These are phyloP conservation scores for Hypomontagnella monticulosa DNA, from an alignment of 495 filamentous ascomycete species.

Conservation along the genomic window DNA sequence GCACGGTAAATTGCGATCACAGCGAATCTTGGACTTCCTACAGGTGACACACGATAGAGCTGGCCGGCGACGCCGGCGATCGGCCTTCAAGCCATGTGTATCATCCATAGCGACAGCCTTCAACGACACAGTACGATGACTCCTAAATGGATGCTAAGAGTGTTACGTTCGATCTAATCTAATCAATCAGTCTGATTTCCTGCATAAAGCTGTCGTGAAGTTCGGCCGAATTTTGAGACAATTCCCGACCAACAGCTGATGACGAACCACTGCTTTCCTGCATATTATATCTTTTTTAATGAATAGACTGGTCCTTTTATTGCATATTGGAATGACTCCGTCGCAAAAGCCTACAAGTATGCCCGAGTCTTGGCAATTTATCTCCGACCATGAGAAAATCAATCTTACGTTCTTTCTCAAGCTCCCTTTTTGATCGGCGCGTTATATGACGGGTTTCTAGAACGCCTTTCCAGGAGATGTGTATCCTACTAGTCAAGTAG, in stretches of 20 bases:
- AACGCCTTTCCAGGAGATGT: too few species aligned
- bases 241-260: too few species aligned
- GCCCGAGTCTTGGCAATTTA: background rate
- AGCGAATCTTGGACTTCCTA: constrained; percentile 65
- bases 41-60: constrained; percentile 63
- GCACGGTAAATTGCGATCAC: constrained; percentile 63
- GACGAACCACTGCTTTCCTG: too few species aligned
- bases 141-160: background rate
- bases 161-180: constrained; percentile 14
- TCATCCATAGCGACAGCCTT: constrained; percentile 13
- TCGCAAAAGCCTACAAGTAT: background rate
- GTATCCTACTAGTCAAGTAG: too few species aligned
- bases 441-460: too few species aligned
- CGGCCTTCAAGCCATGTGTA: constrained; percentile 6
- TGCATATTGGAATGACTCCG: too few species aligned
- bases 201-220: constrained; percentile 4
- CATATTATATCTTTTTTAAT: too few species aligned
- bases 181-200: constrained; percentile 25
- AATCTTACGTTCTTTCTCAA: too few species aligned
- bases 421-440: too few species aligned
- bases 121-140: too few species aligned
- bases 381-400: background rate
- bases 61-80: constrained; percentile 52
- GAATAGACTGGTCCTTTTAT: too few species aligned
- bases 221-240: too few species aligned